Conservation (phyloP, 192 early-diverging fungal species). For the Geranomyces variabilis region DNA sequence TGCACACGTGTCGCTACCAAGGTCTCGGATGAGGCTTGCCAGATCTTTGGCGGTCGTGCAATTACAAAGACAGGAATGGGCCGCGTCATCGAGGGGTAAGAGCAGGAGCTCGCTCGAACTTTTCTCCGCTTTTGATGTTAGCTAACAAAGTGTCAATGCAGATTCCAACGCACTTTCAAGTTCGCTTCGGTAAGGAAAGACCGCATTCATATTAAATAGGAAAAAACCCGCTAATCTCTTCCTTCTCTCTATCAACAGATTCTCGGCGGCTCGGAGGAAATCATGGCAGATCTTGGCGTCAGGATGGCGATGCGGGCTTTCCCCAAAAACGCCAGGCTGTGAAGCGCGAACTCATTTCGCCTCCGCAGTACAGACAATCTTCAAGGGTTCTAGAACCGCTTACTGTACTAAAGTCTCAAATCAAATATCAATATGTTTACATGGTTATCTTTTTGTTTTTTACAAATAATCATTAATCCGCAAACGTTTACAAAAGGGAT, state of each 20-base stretch:
- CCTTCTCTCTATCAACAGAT: constrained; percentile 23
- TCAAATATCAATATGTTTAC: no score
- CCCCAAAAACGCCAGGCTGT: no score
- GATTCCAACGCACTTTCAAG: constrained; percentile 69
- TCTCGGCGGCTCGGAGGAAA: constrained; percentile 57
- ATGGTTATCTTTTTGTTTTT: no score
- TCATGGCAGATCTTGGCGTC: constrained; percentile 64
- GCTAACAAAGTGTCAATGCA: constrained; percentile 10
- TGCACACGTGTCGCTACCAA: constrained; percentile 61
- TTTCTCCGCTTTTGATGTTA: no score
- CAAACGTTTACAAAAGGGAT: no score
- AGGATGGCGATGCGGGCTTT: constrained; percentile 57
- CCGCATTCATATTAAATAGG: no score
- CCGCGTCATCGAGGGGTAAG: constrained; percentile 51
- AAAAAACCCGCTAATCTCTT: no score
- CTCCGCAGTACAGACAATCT: no score
- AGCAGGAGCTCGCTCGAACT: not conserved
- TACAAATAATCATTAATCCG: no score
- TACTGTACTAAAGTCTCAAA: no score
- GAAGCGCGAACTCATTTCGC: no score
- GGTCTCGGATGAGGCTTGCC: constrained; percentile 66
- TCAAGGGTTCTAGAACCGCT: no score
- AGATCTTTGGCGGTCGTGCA: constrained; percentile 73
- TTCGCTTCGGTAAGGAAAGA: constrained; percentile 42
- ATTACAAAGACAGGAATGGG: constrained; percentile 77